Percentiles rank a stretch among this genome's conserved stretches.
These are phyloP conservation scores for Vigna angularis DNA, from an alignment of 306 rosid genomes.

Conservation along the genomic window DNA sequence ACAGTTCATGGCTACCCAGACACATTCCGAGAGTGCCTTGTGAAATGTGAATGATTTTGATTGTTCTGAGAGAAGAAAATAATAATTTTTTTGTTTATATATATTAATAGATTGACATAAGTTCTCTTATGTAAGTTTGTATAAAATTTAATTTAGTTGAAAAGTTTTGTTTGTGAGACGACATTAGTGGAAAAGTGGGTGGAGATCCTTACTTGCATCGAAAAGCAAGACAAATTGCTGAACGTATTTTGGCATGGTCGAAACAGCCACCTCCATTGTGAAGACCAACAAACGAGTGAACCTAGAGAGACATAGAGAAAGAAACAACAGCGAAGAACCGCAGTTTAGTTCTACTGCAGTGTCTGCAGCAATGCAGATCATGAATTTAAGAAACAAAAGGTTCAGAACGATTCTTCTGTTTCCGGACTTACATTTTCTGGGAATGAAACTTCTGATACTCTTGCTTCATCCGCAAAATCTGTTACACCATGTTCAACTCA, in stretches of 20 bases:
- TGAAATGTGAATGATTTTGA: no score
- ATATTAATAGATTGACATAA: no score
- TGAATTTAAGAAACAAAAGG: not conserved
- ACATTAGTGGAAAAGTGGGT: no score
- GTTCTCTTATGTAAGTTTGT: no score
- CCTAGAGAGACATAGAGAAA: not conserved
- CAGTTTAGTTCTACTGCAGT: not conserved
- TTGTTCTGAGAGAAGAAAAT: no score
- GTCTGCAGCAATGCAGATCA: not conserved
- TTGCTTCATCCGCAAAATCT: constrained; percentile 8
- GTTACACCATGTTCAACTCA: not conserved
- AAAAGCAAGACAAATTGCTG: constrained; percentile 29
- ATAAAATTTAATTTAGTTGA: no score
- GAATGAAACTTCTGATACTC: not conserved
- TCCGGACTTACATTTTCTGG: constrained; percentile 4
- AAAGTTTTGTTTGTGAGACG: no score
- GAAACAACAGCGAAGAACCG: not conserved
- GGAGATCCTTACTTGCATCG: not conserved
- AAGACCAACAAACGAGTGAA: constrained; percentile 21
- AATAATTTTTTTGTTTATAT: no score
- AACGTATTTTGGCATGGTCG: constrained; percentile 20
- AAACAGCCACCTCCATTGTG: constrained; percentile 23
- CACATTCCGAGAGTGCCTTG: no score
- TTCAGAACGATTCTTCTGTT: not conserved
- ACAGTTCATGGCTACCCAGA: no score